phyloP scores from a whole-genome alignment of 352 stramenopile genomes.

The Phytopythium kandeliae region DNA sequence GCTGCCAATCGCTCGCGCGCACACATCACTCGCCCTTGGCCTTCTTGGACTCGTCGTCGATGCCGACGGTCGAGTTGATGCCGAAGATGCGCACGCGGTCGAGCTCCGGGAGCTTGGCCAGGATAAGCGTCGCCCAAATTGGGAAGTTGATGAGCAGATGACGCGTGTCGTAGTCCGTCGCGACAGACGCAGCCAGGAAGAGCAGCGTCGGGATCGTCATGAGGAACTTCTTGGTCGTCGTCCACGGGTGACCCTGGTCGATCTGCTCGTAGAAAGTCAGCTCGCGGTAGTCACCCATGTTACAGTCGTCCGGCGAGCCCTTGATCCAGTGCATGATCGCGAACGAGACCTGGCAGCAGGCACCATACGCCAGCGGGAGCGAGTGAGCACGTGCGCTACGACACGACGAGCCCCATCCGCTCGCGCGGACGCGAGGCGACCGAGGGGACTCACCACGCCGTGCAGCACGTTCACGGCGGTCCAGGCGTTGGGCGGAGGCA shows the following conservation, averaged over 20 bases:
- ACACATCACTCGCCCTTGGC: slow-evolving; percentile 39
- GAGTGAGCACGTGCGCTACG: no score
- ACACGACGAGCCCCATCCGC: not conserved
- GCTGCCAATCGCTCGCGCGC: not conserved
- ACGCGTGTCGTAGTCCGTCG: slow-evolving; percentile 85
- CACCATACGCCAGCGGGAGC: no score
- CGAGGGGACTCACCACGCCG: slow-evolving; percentile 52
- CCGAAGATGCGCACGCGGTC: slow-evolving; percentile 94
- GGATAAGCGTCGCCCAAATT: slow-evolving; percentile 88
- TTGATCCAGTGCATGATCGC: slow-evolving; percentile 96
- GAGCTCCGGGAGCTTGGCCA: slow-evolving; percentile 92
- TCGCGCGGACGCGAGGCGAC: not conserved
- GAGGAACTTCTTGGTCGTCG: slow-evolving; percentile 91
- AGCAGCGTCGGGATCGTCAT: slow-evolving; percentile 92
- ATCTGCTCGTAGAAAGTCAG: slow-evolving; percentile 97
- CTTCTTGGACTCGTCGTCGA: slow-evolving; percentile 78
- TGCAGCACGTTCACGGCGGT: slow-evolving; percentile 86
- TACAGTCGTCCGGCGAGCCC: slow-evolving; percentile 90
- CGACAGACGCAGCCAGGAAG: slow-evolving; percentile 80
- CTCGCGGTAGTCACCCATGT: slow-evolving; percentile 91
- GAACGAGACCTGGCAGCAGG: slow-evolving; percentile 72
- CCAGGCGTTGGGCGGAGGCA: slow-evolving; percentile 63
- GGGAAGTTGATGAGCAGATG: slow-evolving; percentile 89
- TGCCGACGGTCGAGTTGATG: slow-evolving; percentile 95
- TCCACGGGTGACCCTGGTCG: slow-evolving; percentile 89